phyloP scores from a whole-genome alignment of 345 rosid species.

The Psidium guajava region DNA sequence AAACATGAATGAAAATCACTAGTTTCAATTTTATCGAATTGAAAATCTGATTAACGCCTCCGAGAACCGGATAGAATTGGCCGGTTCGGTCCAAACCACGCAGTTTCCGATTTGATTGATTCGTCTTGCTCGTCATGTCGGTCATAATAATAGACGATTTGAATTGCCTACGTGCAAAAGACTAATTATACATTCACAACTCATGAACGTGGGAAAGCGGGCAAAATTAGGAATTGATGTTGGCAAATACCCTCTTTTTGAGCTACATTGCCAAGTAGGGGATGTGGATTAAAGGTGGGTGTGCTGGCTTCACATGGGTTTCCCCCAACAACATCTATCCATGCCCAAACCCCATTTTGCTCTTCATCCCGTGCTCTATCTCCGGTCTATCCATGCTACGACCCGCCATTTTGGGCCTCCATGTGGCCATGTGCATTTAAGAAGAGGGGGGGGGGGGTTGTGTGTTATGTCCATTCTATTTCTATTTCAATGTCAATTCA shows the following conservation, averaged over 20 bases:
- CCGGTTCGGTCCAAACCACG: too few species aligned
- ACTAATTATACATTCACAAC: neutral
- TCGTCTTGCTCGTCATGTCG: neutral
- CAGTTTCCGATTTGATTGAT: too few species aligned
- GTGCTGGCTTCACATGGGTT: neutral
- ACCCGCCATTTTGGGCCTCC: too few species aligned
- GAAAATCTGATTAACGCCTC: too few species aligned
- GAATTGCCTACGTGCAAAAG: neutral
- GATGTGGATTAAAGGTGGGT: too few species aligned
- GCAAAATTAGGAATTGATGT: neutral
- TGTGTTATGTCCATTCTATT: neutral
- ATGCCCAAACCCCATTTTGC: neutral
- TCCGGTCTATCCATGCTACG: too few species aligned
- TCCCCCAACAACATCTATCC: rapidly evolving
- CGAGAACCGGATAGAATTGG: too few species aligned
- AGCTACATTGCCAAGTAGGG: neutral
- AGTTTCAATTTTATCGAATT: too few species aligned
- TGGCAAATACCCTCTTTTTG: neutral
- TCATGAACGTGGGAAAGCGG: neutral
- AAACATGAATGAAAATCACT: too few species aligned
- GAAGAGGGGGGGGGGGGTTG: too few species aligned
- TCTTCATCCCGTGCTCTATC: neutral
- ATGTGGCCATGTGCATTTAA: neutral
- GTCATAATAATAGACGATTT: rapidly evolving
- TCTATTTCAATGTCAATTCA: neutral